Base-by-base conservation (phyloP, 1,284 basidiomycete species). In the Rhizoctonia solani region DNA sequence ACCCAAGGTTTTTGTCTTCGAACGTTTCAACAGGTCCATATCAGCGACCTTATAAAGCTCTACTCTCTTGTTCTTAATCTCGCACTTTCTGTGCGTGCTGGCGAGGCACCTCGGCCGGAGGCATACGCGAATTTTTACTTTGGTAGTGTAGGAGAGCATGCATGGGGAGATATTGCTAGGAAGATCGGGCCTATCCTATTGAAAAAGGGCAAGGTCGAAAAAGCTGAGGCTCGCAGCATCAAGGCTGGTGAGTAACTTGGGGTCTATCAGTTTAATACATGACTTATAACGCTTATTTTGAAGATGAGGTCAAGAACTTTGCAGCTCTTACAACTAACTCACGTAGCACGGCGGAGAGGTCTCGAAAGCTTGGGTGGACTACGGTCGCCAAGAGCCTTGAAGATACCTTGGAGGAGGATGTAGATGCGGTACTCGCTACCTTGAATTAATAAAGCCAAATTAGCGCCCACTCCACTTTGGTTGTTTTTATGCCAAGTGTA, bases 61-160 rank as follows among this genome's bases (percentile, higher is more conserved):
- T 74, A 73, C 59, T 54, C 58, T 9, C 63, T 72, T 29, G 67
- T 74, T 6, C 69, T 72, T 32, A 68, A 72, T 55, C 63, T 67
- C 11, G 69, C 73, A 3, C 65, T 72, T n/a, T 65, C 61, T 2
- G 61, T 65, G 30, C 39, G 41, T 1, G 37, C 19, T 23, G 58
- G 46, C 30, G 53, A 39, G 34, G 23, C 37, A 1, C 46, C 41
- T 29, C 52, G 49, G 9, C 41, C 53, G 19, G 34, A 50, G 32
- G 44, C 37, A 3, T 71, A 53, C 34, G 54, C 44, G 29, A 56
- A 63, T 29, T 71, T 68, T 29, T 71, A 67, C 42, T 71, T 71
- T 30, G 70, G 67, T 34, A 66, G 70, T 41, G 67, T 66, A 5
- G 47, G 50, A 13, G 56, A 47, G 23, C 54, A 68, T 34, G 39